Evolutionary conservation across 2,329 filamentous ascomycete genomes (phyloP).

Genomic region (Aureobasidium sp.): DNA sequence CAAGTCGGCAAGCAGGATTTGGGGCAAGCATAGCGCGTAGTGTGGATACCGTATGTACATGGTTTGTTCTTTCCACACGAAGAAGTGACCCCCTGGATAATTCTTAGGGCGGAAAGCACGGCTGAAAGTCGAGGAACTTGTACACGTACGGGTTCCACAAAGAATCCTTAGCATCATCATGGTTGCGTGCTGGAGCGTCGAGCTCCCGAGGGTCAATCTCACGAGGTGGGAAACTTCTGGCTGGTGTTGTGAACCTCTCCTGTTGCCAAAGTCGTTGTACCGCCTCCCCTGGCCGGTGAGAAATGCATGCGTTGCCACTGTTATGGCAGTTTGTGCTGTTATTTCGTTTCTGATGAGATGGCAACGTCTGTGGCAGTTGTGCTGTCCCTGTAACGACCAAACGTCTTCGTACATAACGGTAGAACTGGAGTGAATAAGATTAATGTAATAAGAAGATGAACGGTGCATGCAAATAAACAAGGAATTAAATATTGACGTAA

Average conservation of each 20-base stretch:
- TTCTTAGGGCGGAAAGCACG: neutral
- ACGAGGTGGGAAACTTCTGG: neutral
- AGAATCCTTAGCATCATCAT: constrained; percentile 3
- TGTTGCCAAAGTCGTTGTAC: constrained; percentile 5
- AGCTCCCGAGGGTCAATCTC: neutral
- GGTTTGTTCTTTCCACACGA: constrained; percentile 2
- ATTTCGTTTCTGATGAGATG: constrained; percentile 9
- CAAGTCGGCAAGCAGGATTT: neutral
- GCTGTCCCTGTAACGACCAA: constrained; percentile 6
- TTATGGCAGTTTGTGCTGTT: constrained; percentile 7
- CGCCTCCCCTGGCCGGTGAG: neutral
- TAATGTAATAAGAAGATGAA: constrained; percentile 7
- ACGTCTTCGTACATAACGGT: constrained; percentile 12
- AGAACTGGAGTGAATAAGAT: constrained; percentile 5
- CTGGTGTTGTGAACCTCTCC: neutral
- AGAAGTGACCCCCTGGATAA: neutral
- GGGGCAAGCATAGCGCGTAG: neutral
- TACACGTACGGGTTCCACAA: neutral
- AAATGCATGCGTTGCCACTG: neutral
- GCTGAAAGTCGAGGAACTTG: neutral
- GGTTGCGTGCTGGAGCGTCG: neutral
- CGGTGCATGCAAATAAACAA: constrained; percentile 3
- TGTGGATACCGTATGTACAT: neutral
- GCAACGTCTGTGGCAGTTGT: constrained; percentile 6
- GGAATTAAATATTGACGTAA: neutral